Evolutionary conservation across 2,329 filamentous ascomycete species (phyloP).

Genomic region (Cladosporium sp.): DNA sequence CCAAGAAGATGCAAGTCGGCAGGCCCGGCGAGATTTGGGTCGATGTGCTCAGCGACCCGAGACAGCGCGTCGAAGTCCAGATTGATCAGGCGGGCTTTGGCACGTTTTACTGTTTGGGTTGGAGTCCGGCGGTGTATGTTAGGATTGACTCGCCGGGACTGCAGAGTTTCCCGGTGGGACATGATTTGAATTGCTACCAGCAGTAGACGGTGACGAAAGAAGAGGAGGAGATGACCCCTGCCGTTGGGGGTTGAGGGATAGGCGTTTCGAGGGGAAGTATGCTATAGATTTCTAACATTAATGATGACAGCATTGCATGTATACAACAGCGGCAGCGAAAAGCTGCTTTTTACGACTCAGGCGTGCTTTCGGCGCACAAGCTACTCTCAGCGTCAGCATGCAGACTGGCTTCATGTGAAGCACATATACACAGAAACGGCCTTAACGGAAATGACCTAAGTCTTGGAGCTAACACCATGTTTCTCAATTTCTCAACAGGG

Average conservation of each 20-base stretch:
- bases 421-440: no score
- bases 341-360: neutral
- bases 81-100: conserved; percentile 64
- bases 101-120: conserved; percentile 55
- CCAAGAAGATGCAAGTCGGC: conserved; percentile 65
- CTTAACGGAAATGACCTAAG: no score
- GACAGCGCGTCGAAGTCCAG: conserved; percentile 55
- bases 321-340: neutral
- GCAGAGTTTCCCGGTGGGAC: conserved; percentile 42
- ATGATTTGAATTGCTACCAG: conserved; percentile 23
- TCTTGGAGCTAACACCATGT: no score
- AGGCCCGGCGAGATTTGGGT: conserved; percentile 63
- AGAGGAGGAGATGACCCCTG: neutral
- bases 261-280: neutral
- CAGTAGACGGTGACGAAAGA: neutral
- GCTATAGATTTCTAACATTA: neutral
- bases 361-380: neutral
- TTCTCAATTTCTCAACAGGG: no score
- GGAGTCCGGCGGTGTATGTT: conserved; percentile 65
- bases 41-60: conserved; percentile 58
- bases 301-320: conserved; percentile 5
- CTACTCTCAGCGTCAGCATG: neutral
- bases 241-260: neutral
- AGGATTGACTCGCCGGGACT: conserved; percentile 57
- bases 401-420: no score